A percentile compares a stretch with the other conserved stretches of the same genome.
phyloP scores from a whole-genome alignment of 352 stramenopile species.

The Paralagenidium karlingii region DNA sequence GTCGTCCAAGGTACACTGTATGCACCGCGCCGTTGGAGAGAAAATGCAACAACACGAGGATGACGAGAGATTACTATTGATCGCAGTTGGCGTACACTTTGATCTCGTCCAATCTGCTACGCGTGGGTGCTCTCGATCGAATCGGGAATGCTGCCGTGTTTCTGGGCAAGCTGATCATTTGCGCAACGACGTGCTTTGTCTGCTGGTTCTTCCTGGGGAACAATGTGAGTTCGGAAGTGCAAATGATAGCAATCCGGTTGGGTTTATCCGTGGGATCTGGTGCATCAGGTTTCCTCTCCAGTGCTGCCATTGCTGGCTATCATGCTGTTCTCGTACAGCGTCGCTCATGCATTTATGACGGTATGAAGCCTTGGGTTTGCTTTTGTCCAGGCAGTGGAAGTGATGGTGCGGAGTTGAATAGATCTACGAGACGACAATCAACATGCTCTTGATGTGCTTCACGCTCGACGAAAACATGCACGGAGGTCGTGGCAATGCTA shows the following conservation, averaged over 20 bases:
- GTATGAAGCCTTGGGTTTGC: no score
- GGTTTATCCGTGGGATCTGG: slow-evolving; percentile 1
- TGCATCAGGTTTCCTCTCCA: slow-evolving; percentile 30
- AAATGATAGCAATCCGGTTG: background rate
- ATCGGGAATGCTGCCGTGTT: slow-evolving; percentile 59
- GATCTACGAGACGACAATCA: slow-evolving; percentile 81
- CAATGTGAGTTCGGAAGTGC: background rate
- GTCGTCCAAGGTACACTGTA: slow-evolving; percentile 39
- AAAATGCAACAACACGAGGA: background rate
- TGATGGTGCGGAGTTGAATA: slow-evolving; percentile 6
- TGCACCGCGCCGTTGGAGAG: no score
- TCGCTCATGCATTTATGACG: slow-evolving; percentile 74
- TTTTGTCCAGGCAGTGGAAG: background rate
- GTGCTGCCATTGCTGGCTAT: slow-evolving; percentile 52
- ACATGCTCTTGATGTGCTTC: slow-evolving; percentile 78
- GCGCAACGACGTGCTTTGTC: slow-evolving; percentile 46
- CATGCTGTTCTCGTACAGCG: slow-evolving; percentile 58
- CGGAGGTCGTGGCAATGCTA: slow-evolving; percentile 54
- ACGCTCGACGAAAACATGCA: slow-evolving; percentile 76
- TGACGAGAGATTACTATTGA: background rate
- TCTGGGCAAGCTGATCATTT: slow-evolving; percentile 67
- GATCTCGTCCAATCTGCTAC: slow-evolving; percentile 56
- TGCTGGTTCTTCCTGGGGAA: slow-evolving; percentile 47
- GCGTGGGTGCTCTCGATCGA: slow-evolving; percentile 44
- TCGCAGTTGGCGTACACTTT: slow-evolving; percentile 43